Evolutionary conservation across 225 moss, liverwort and hornwort genomes (phyloP), one percentile per base, ranked within the genome.

Genomic region (Sphagnum tenellum): DNA sequence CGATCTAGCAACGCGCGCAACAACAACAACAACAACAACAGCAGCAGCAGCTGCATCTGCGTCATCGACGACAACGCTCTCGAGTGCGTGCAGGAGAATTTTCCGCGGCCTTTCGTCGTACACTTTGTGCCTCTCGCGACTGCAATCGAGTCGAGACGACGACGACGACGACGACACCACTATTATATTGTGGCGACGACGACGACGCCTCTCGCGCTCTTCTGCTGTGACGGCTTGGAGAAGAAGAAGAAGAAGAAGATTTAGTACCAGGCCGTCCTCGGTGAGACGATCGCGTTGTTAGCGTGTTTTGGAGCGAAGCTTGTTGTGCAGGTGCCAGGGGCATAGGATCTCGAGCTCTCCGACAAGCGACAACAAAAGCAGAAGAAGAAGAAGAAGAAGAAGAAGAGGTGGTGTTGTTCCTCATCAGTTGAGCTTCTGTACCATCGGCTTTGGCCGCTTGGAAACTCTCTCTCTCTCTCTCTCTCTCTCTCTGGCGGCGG

Each of bases 231-330:
- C 58, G 88, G 54, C 81, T 51, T 90, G 73, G 88, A 90, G 73
- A 77, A 77, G 58, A 66, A 88, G 68, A 81, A 88, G 68, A 81
- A 29, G 29, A 29, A 29, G 29, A 29, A 29, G 29, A 29, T 29
- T 29, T 29, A 29, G 29, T 29, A 29, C 1, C 29, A 29, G 29
- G 29, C 29, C 29, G 29, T 29, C 29, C 78, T 51, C 66, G 88
- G 73, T 88, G 88, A 66, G 90, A 90, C 69, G 88, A 90, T 71
- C 88, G 88, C 51, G 88, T 90, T 52, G 79, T 81, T 4, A 83
- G 79, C 29, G 29, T 29, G 29, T 29, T 29, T 29, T 29, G 88
- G 88, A 2, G 67, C 88, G 73, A 88, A 90, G 83, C 88, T 85
- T 67, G 70, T 90, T 69, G 88, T 90, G 59, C 75, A 71, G 66